phyloP scores from a whole-genome alignment of 2,329 filamentous ascomycete genomes.

The Fusarium nanum region DNA sequence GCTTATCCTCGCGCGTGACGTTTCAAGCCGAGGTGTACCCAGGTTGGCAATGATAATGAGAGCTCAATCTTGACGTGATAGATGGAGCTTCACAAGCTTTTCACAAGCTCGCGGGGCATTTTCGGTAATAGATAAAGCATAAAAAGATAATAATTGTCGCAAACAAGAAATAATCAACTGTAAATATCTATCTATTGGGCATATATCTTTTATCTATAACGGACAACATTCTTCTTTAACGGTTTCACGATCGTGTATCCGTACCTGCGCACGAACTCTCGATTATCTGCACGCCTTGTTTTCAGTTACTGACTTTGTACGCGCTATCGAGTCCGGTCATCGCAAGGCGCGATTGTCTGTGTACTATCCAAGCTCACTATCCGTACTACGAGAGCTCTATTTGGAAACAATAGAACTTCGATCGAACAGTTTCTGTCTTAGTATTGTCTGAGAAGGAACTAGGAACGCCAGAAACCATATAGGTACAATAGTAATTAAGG shows the following conservation, averaged over 20 bases:
- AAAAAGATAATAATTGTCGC: constrained; percentile 31
- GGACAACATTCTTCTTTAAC: constrained; percentile 10
- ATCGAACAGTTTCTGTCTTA: constrained; percentile 5
- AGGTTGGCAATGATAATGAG: constrained; percentile 15
- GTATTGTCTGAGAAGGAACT: constrained; percentile 9
- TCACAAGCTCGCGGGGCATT: constrained; percentile 34
- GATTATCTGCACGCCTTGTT: constrained; percentile 1
- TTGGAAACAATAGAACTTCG: constrained; percentile 1
- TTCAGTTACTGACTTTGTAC: neutral
- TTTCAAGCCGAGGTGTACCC: constrained; percentile 37
- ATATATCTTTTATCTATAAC: constrained; percentile 1
- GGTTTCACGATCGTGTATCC: constrained; percentile 8
- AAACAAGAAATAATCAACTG: constrained; percentile 10
- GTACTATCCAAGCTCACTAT: neutral
- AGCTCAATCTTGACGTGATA: constrained; percentile 25
- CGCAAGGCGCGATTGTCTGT: neutral
- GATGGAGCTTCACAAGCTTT: constrained; percentile 39
- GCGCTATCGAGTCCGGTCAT: constrained; percentile 9
- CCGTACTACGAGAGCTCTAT: constrained; percentile 1
- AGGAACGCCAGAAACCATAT: constrained; percentile 10
- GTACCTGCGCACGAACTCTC: constrained; percentile 6
- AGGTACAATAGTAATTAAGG: constrained; percentile 20
- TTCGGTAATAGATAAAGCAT: constrained; percentile 35
- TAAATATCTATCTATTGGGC: neutral
- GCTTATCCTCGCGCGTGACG: constrained; percentile 29